Evolutionary conservation across 129 eudicot species (phyloP).

Genomic region (sunflower (Helianthus annuus)): DNA sequence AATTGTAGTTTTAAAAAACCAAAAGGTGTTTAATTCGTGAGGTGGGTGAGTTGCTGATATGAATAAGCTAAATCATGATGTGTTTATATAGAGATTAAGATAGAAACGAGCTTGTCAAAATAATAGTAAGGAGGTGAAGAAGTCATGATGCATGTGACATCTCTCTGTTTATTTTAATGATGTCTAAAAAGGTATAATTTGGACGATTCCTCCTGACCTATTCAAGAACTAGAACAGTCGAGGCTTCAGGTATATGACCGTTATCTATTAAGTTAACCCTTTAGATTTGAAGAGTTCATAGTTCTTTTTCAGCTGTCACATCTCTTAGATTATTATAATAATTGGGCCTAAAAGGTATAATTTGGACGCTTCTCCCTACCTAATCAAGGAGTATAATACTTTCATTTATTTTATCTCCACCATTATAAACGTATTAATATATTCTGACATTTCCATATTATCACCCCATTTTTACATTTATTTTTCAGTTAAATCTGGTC

Average conservation of each 20-base stretch:
- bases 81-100: slow-evolving; percentile 26
- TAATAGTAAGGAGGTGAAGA: slow-evolving; percentile 35
- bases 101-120: slow-evolving; percentile 18
- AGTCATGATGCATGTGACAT: slow-evolving; percentile 36
- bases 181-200: slow-evolving; percentile 31
- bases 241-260: background rate
- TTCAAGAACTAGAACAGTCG: slow-evolving; percentile 3
- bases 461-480: no score
- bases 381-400: background rate
- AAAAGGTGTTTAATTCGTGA: slow-evolving; percentile 9
- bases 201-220: slow-evolving; percentile 29
- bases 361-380: slow-evolving; percentile 6
- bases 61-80: slow-evolving; percentile 20
- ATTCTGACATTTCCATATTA: no score
- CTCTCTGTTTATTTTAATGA: slow-evolving; percentile 21
- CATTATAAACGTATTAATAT: no score
- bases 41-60: slow-evolving; percentile 1
- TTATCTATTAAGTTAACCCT: background rate
- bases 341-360: slow-evolving; percentile 4
- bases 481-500: background rate
- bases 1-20: slow-evolving; percentile 4
- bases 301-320: slow-evolving; percentile 5
- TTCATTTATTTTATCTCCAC: no score
- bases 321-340: slow-evolving; percentile 1
- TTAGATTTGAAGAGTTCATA: background rate